A percentile compares a stretch with the other conserved stretches of the same genome.
Conservation (phyloP, 2,329 filamentous ascomycete genomes). For the Pyrenochaeta sp. region DNA sequence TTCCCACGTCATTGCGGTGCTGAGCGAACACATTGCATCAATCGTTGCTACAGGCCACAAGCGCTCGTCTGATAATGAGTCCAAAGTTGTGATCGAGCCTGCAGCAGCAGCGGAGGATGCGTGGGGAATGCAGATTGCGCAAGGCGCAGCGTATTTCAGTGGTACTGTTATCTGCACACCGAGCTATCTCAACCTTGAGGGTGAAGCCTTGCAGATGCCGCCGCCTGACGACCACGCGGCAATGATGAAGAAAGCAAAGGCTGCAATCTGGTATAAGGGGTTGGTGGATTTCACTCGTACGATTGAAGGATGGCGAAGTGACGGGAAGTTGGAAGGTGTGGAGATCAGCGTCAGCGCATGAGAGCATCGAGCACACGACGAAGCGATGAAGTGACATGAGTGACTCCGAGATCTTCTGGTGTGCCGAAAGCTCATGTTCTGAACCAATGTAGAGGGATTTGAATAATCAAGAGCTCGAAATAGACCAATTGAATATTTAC, state of each 20-base stretch:
- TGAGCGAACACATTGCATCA: slow-evolving; percentile 16
- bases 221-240: slow-evolving; percentile 10
- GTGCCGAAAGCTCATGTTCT: not conserved
- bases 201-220: slow-evolving; percentile 12
- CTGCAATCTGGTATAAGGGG: slow-evolving; percentile 9
- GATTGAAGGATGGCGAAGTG: slow-evolving; percentile 13
- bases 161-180: slow-evolving; percentile 13
- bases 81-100: slow-evolving; percentile 10
- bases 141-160: slow-evolving; percentile 11
- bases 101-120: slow-evolving; percentile 9
- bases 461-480: too few relatives aligned
- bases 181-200: slow-evolving; percentile 14
- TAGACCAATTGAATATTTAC: too few relatives aligned
- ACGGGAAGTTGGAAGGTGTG: slow-evolving; percentile 15
- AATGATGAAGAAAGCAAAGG: slow-evolving; percentile 20
- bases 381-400: not conserved
- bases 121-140: slow-evolving; percentile 18
- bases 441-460: too few relatives aligned
- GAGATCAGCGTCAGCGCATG: slow-evolving; percentile 4
- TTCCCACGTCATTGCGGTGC: slow-evolving; percentile 7
- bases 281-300: slow-evolving; percentile 10
- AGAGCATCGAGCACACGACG: not conserved
- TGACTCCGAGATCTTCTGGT: not conserved
- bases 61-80: not conserved
- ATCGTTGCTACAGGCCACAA: slow-evolving; percentile 6